Evolutionary conservation across 805 yeast species (phyloP).

Genomic region (Suhomyces canberraensis): DNA sequence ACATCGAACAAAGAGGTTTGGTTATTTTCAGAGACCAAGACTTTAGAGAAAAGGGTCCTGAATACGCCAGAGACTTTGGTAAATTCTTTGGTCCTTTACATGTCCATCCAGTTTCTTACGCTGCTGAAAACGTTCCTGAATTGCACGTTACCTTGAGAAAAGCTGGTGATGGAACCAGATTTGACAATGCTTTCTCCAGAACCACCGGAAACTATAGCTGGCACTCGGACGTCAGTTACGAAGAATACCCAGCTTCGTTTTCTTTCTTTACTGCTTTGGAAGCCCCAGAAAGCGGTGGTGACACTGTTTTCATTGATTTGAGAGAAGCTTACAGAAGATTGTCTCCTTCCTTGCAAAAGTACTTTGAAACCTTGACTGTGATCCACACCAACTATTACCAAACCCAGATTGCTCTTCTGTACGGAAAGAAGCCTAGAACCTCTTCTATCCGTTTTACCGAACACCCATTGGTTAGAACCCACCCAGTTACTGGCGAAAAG

Average conservation of each 20-base stretch:
- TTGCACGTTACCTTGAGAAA: slow-evolving; percentile 21
- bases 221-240: slow-evolving; percentile 27
- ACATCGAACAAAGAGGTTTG: slow-evolving; percentile 23
- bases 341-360: slow-evolving; percentile 20
- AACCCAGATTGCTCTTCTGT: slow-evolving; percentile 12
- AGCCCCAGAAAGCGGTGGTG: slow-evolving; percentile 26
- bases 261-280: slow-evolving; percentile 24
- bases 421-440: slow-evolving; percentile 14
- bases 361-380: slow-evolving; percentile 21
- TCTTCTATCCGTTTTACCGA: slow-evolving; percentile 20
- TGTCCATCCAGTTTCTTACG: slow-evolving; percentile 22
- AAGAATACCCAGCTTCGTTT: slow-evolving; percentile 23
- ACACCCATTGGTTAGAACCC: slow-evolving; percentile 28
- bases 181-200: slow-evolving; percentile 13
- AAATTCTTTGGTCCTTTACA: slow-evolving; percentile 26
- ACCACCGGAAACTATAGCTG: slow-evolving; percentile 12
- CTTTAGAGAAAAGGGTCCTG: slow-evolving; percentile 23
- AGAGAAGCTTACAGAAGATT: slow-evolving; percentile 25
- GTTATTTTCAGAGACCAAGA: slow-evolving; percentile 26
- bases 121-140: slow-evolving; percentile 21
- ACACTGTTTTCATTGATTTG: slow-evolving; percentile 23
- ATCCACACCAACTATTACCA: slow-evolving; percentile 24
- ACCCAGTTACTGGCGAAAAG: slow-evolving; percentile 27
- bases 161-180: slow-evolving; percentile 18
- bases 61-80: slow-evolving; percentile 19